A percentile compares a stretch with the other conserved stretches of the same genome.
phyloP scores from a whole-genome alignment of 495 filamentous ascomycete genomes.

The Sphaerosporella brunnea region DNA sequence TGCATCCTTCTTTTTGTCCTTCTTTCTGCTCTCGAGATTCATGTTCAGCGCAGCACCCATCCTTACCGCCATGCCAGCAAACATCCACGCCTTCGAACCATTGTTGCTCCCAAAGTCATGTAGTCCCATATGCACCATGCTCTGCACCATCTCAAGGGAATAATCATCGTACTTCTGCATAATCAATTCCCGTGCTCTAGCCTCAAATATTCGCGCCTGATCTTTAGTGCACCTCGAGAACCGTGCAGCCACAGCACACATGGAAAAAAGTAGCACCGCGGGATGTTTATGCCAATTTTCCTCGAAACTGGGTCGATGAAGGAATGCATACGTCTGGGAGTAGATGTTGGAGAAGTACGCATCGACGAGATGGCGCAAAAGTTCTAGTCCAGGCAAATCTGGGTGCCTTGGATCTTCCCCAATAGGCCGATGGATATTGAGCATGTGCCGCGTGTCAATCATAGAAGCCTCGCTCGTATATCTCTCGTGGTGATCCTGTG shows the following conservation, averaged over 20 bases:
- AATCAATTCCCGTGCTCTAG: slow-evolving; percentile 16
- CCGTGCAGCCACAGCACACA: slow-evolving; percentile 24
- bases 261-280: slow-evolving; percentile 20
- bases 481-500: too few relatives aligned
- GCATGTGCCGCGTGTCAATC: too few relatives aligned
- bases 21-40: slow-evolving; percentile 23
- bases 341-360: slow-evolving; percentile 24
- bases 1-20: slow-evolving; percentile 11
- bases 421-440: slow-evolving; percentile 13
- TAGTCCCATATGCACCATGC: slow-evolving; percentile 25
- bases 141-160: slow-evolving; percentile 22
- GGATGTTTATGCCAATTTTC: slow-evolving; percentile 14
- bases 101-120: slow-evolving; percentile 25
- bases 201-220: slow-evolving; percentile 14
- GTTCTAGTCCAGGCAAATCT: slow-evolving; percentile 8
- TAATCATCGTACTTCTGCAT: slow-evolving; percentile 23
- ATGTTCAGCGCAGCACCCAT: slow-evolving; percentile 26
- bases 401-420: slow-evolving; percentile 20
- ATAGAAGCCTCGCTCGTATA: too few relatives aligned
- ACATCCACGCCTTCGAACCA: slow-evolving; percentile 27
- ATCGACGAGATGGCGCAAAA: slow-evolving; percentile 11
- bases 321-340: slow-evolving; percentile 27
- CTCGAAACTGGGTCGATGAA: slow-evolving; percentile 20
- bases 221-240: slow-evolving; percentile 11
- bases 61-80: slow-evolving; percentile 26